Evolutionary conservation across 2,329 filamentous ascomycete species (phyloP).

Genomic region (Aspergillus brunneoviolaceus): DNA sequence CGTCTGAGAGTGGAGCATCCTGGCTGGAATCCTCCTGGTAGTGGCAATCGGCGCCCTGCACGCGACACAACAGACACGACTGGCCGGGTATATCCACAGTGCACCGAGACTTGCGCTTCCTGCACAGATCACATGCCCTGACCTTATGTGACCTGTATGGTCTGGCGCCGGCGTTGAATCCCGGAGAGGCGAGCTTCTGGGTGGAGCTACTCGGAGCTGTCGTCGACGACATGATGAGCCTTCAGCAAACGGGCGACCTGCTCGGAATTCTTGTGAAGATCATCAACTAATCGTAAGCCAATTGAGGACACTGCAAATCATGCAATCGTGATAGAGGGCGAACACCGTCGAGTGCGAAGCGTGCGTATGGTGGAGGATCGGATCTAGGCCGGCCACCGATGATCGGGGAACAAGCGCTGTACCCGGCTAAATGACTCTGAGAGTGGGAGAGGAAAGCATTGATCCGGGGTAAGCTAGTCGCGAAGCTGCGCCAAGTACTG

Average conservation of each 20-base stretch:
- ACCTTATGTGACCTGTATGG: slow-evolving; percentile 63
- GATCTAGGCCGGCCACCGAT: background rate
- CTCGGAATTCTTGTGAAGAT: background rate
- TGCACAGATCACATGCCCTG: slow-evolving; percentile 60
- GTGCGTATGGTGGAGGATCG: background rate
- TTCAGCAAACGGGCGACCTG: background rate
- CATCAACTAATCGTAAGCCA: background rate
- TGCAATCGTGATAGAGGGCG: background rate
- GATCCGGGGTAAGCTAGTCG: background rate
- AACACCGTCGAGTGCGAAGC: background rate
- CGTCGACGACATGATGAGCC: slow-evolving; percentile 34
- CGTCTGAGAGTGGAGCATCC: slow-evolving; percentile 27
- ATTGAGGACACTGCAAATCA: background rate
- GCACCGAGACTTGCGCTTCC: slow-evolving; percentile 62
- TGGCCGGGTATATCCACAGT: slow-evolving; percentile 56
- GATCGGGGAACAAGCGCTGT: background rate
- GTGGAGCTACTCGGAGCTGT: slow-evolving; percentile 30
- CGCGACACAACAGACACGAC: slow-evolving; percentile 58
- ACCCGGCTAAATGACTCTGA: background rate
- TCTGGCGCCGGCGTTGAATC: slow-evolving; percentile 46
- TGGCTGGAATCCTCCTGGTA: slow-evolving; percentile 48
- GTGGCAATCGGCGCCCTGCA: slow-evolving; percentile 58
- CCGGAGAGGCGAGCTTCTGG: slow-evolving; percentile 35
- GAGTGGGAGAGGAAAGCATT: background rate
- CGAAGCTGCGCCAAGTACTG: background rate